phyloP scores from a whole-genome alignment of 805 yeast genomes.

The Metschnikowia lochheadii region DNA sequence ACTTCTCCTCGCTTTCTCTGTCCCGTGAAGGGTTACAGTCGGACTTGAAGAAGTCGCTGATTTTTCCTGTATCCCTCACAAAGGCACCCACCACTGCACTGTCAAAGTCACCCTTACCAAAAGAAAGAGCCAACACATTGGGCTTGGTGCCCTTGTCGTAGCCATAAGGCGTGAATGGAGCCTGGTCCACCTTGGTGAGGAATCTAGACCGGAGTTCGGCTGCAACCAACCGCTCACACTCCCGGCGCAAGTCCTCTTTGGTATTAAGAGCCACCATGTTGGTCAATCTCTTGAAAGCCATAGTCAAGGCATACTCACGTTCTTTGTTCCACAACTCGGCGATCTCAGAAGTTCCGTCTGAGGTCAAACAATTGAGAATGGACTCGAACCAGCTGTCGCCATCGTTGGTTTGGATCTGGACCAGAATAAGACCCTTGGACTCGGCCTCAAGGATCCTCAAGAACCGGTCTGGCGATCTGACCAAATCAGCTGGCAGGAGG shows the following conservation, averaged over 20 bases:
- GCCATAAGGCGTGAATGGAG: constrained; percentile 83
- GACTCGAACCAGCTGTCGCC: constrained; percentile 39
- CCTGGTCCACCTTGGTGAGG: constrained; percentile 76
- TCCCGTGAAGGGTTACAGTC: constrained; percentile 61
- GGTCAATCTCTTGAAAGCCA: constrained; percentile 64
- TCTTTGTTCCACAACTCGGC: constrained; percentile 78
- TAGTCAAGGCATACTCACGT: constrained; percentile 61
- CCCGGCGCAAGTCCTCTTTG: constrained; percentile 75
- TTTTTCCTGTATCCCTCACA: constrained; percentile 75
- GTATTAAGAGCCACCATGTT: constrained; percentile 68
- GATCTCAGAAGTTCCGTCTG: constrained; percentile 74
- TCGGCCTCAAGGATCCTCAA: constrained; percentile 93
- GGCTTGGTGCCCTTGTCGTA: constrained; percentile 80
- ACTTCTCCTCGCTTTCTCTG: constrained; percentile 38
- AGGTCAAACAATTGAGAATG: constrained; percentile 50
- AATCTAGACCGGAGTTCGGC: constrained; percentile 68
- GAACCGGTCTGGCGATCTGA: constrained; percentile 71
- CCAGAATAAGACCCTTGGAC: constrained; percentile 61
- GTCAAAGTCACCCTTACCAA: constrained; percentile 79
- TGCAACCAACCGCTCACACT: constrained; percentile 67
- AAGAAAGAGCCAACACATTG: constrained; percentile 72
- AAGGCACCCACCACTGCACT: constrained; percentile 85
- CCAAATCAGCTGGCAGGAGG: constrained; percentile 71
- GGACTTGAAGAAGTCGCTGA: constrained; percentile 72
- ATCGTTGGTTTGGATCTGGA: constrained; percentile 55